Conservation (phyloP, 108 stramenopile genomes). For the Cylindrotheca closterium region DNA sequence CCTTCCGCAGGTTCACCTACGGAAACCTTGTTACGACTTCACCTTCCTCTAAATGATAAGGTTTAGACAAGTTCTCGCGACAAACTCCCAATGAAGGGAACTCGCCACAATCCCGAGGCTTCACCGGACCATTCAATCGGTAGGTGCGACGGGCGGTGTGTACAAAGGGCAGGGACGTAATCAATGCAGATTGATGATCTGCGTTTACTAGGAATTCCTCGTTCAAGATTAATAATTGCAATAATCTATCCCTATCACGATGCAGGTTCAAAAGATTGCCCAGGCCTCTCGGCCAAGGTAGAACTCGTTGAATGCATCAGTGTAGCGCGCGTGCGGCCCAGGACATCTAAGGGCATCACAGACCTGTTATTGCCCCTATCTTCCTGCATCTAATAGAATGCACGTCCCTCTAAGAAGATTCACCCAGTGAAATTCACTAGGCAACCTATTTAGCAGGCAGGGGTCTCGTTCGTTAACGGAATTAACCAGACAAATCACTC, state of each 20-base stretch:
- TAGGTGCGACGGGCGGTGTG: slow-evolving; percentile 99
- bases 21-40: slow-evolving; percentile 96
- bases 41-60: slow-evolving; percentile 96
- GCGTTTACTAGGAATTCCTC: slow-evolving; percentile 99
- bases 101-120: slow-evolving; percentile 86
- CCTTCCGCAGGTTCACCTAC: slow-evolving; percentile 99
- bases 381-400: slow-evolving; percentile 90
- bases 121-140: slow-evolving; percentile 99
- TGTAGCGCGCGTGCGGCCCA: slow-evolving; percentile 99
- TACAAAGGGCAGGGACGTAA: slow-evolving; percentile 98
- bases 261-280: slow-evolving; percentile 96
- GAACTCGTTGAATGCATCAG: slow-evolving; percentile 94
- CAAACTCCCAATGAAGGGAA: slow-evolving; percentile 63
- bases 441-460: slow-evolving; percentile 92
- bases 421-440: slow-evolving; percentile 65
- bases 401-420: slow-evolving; percentile 96
- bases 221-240: slow-evolving; percentile 99
- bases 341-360: slow-evolving; percentile 99
- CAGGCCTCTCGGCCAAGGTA: slow-evolving; percentile 94
- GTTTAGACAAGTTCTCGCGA: slow-evolving; percentile 85
- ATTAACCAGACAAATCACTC: slow-evolving; percentile 99
- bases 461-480: slow-evolving; percentile 99
- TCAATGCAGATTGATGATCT: slow-evolving; percentile 95
- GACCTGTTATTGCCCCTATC: slow-evolving; percentile 98
- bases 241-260: slow-evolving; percentile 99